These are phyloP conservation scores for Mycena chlorophos DNA, from an alignment of 768 basidiomycete genomes.

Conservation along the genomic window DNA sequence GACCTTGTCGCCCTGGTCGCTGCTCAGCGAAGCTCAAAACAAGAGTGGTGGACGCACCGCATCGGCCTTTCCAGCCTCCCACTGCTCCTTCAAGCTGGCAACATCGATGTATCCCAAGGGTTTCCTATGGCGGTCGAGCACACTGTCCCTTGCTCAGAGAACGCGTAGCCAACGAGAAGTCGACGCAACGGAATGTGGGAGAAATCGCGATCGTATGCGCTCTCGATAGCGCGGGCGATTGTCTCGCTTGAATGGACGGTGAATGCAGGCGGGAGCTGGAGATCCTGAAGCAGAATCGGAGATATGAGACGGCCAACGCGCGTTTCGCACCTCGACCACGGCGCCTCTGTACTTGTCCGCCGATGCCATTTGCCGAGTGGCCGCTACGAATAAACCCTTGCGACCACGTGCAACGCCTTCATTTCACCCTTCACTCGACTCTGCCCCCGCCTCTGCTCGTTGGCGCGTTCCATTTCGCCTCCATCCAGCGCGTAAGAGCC, in stretches of 20 bases:
- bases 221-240: constrained; percentile 75
- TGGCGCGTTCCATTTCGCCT: too few relatives aligned
- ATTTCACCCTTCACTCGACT: too few relatives aligned
- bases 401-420: too few relatives aligned
- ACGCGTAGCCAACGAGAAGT: background rate
- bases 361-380: too few relatives aligned
- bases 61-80: constrained; percentile 71
- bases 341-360: constrained; percentile 78
- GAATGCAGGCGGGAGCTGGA: constrained; percentile 87
- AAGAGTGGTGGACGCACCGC: constrained; percentile 52
- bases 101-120: constrained; percentile 88
- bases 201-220: constrained; percentile 93
- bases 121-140: constrained; percentile 68
- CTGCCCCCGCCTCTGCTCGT: too few relatives aligned
- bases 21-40: constrained; percentile 2
- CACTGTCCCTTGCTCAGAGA: constrained; percentile 43
- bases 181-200: constrained; percentile 79
- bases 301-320: background rate
- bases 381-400: too few relatives aligned
- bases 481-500: too few relatives aligned
- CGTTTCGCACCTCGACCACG: constrained; percentile 75
- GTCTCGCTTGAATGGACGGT: constrained; percentile 70
- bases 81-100: constrained; percentile 68
- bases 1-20: constrained; percentile 66
- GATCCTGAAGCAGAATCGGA: constrained; percentile 48